A percentile compares a stretch with the other conserved stretches of the same genome.
These are phyloP conservation scores for Cyberlindnera mississippiensis DNA, from an alignment of 805 yeast genomes.

Conservation along the genomic window DNA sequence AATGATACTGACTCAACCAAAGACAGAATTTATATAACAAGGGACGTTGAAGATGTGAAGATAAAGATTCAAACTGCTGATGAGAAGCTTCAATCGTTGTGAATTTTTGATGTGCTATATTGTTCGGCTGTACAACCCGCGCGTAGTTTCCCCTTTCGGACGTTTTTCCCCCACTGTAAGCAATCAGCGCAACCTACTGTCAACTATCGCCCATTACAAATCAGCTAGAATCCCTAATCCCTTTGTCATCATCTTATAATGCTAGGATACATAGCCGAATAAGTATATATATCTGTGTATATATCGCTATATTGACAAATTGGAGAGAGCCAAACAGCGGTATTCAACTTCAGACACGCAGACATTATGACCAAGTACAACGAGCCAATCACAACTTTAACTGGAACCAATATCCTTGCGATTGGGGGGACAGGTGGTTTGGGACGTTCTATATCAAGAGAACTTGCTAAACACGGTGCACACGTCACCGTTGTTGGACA, in stretches of 20 bases:
- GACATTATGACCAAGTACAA: conserved; percentile 1
- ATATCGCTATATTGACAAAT: too few species aligned
- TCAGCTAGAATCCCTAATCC: too few species aligned
- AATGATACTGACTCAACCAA: background rate
- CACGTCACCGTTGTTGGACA: conserved; percentile 35
- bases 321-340: too few species aligned
- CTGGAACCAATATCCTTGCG: conserved; percentile 16
- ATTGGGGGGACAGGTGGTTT: conserved; percentile 41
- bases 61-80: conserved; percentile 15
- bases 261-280: too few species aligned
- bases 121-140: too few species aligned
- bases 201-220: too few species aligned
- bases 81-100: background rate
- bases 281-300: too few species aligned
- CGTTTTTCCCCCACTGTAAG: too few species aligned
- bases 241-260: too few species aligned
- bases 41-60: conserved; percentile 20
- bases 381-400: background rate
- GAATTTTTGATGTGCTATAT: background rate
- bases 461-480: conserved; percentile 28
- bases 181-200: too few species aligned
- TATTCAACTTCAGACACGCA: too few species aligned
- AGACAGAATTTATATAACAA: conserved; percentile 15
- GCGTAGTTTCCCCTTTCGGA: too few species aligned
- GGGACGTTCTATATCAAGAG: conserved; percentile 32